These are phyloP conservation scores for Pyracantha coccinea DNA, from an alignment of 331 rosid genomes.

Conservation along the genomic window DNA sequence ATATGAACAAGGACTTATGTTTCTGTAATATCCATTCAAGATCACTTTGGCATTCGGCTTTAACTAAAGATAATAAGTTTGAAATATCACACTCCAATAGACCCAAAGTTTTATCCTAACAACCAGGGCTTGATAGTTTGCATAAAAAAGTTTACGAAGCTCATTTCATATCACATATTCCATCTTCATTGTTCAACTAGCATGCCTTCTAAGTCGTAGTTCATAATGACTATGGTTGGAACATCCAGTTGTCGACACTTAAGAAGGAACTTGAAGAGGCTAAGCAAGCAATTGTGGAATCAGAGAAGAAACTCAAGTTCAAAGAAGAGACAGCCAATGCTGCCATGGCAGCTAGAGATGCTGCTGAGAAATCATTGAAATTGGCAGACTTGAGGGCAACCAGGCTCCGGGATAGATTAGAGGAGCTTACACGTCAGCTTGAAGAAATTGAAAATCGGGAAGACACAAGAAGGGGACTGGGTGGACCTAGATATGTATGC, in stretches of 20 bases:
- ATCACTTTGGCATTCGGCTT: too few species aligned
- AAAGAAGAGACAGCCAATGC: slow-evolving; percentile 93
- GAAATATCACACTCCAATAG: background rate
- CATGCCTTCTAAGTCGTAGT: background rate
- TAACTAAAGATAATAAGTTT: background rate
- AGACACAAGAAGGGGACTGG: slow-evolving; percentile 47
- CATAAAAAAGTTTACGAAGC: background rate
- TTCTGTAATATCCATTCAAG: background rate
- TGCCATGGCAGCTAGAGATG: slow-evolving; percentile 99
- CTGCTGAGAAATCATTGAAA: slow-evolving; percentile 87
- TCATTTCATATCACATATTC: background rate
- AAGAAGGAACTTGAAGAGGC: slow-evolving; percentile 87
- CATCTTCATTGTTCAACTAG: background rate
- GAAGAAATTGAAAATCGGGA: slow-evolving; percentile 78
- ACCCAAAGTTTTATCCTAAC: background rate
- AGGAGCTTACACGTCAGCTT: slow-evolving; percentile 87
- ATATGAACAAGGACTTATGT: background rate
- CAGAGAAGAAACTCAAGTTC: slow-evolving; percentile 73
- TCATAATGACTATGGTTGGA: slow-evolving; percentile 17
- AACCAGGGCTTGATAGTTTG: background rate
- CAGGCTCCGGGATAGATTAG: slow-evolving; percentile 79
- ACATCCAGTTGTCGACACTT: slow-evolving; percentile 58
- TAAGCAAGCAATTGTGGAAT: slow-evolving; percentile 67
- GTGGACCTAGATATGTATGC: slow-evolving; percentile 79
- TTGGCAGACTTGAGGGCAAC: slow-evolving; percentile 83